A percentile compares a stretch with the other conserved stretches of the same genome.
Evolutionary conservation across 805 yeast species (phyloP).

Genomic region (Lipomyces yamadae): DNA sequence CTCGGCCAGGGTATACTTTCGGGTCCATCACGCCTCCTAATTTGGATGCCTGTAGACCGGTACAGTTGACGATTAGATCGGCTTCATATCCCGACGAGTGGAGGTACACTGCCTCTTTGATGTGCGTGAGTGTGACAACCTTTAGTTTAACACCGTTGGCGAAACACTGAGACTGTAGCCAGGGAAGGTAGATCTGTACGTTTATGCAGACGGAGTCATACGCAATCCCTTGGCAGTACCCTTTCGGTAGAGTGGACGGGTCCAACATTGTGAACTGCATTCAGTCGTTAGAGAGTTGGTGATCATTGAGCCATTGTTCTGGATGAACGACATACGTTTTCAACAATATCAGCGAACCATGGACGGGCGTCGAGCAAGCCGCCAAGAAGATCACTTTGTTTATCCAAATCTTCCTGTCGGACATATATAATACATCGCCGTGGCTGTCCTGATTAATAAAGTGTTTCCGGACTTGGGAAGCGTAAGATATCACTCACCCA

Average conservation of each 20-base stretch:
- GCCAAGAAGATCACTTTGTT: constrained; percentile 24
- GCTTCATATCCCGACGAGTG: constrained; percentile 48
- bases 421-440: constrained; percentile 22
- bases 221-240: constrained; percentile 60
- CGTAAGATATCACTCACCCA: constrained; percentile 18
- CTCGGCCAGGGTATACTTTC: constrained; percentile 72
- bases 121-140: constrained; percentile 48
- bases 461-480: too few species aligned
- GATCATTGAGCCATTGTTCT: too few species aligned
- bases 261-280: constrained; percentile 42
- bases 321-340: constrained; percentile 19
- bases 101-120: constrained; percentile 56
- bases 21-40: constrained; percentile 70
- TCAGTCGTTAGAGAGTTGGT: background rate
- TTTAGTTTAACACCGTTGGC: constrained; percentile 55
- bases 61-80: constrained; percentile 67
- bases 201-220: constrained; percentile 62
- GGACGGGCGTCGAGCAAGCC: constrained; percentile 25
- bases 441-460: background rate
- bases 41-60: constrained; percentile 70
- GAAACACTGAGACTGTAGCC: constrained; percentile 54
- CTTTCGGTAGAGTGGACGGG: constrained; percentile 53
- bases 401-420: constrained; percentile 23
- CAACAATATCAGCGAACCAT: constrained; percentile 32
- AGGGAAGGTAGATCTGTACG: constrained; percentile 61